A percentile compares a stretch with the other conserved stretches of the same genome.
Conservation (phyloP, 2,329 filamentous ascomycete species). For the Sclerotinia borealis region DNA sequence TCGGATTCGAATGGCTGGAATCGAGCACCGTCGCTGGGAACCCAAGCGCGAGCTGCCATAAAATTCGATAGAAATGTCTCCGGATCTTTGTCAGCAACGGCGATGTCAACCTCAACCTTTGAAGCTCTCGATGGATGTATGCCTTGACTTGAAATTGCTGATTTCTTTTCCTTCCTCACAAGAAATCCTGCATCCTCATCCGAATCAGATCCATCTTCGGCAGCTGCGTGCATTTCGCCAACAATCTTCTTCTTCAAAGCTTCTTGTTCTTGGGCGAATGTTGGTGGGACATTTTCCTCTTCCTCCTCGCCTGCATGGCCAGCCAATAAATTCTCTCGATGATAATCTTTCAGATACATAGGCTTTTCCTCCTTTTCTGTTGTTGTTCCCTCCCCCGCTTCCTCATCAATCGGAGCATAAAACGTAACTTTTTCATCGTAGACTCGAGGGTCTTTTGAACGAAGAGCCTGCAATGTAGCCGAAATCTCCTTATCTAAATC, state of each 20-base stretch:
- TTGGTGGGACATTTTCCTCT: constrained; percentile 51
- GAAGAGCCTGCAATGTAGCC: constrained; percentile 80
- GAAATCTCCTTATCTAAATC: constrained; percentile 82
- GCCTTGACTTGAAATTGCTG: constrained; percentile 37
- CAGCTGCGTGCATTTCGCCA: constrained; percentile 67
- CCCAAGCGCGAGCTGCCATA: constrained; percentile 86
- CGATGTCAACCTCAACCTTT: constrained; percentile 55
- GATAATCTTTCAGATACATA: constrained; percentile 83
- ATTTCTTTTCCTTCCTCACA: constrained; percentile 56
- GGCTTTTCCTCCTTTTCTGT: constrained; percentile 69
- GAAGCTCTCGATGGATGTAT: constrained; percentile 52
- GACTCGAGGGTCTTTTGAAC: constrained; percentile 82
- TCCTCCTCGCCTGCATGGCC: constrained; percentile 58
- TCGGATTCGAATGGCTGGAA: constrained; percentile 89
- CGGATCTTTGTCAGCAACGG: constrained; percentile 78
- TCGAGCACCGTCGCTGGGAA: constrained; percentile 57
- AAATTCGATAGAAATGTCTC: constrained; percentile 94
- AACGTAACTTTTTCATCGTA: constrained; percentile 79
- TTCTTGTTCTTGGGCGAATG: constrained; percentile 85
- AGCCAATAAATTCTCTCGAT: constrained; percentile 79
- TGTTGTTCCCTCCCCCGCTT: constrained; percentile 30
- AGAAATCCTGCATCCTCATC: constrained; percentile 60
- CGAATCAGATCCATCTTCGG: constrained; percentile 39
- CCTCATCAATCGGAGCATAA: constrained; percentile 60
- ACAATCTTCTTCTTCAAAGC: constrained; percentile 72